These are phyloP conservation scores for Populus euphratica DNA, from an alignment of 345 rosid genomes.

Conservation along the genomic window DNA sequence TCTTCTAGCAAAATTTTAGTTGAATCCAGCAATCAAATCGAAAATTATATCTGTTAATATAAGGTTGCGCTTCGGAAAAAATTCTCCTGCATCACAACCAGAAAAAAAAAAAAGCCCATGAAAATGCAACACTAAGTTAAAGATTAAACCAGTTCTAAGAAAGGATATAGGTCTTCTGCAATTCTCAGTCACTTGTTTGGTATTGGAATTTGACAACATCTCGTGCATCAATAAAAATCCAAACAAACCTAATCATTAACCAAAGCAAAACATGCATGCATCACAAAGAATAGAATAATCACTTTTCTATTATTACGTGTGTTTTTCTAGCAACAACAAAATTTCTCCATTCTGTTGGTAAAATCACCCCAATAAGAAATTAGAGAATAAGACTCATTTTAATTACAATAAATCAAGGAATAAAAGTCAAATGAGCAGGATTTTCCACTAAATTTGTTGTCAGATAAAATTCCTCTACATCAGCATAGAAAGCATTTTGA, in stretches of 20 bases:
- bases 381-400: background rate
- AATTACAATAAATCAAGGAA: background rate
- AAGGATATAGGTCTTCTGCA: background rate
- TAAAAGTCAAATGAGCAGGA: background rate
- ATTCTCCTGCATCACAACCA: too few relatives aligned
- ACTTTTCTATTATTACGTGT: background rate
- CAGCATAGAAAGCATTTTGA: background rate
- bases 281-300: background rate
- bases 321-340: background rate
- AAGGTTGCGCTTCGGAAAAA: too few relatives aligned
- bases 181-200: background rate
- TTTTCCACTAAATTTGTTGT: background rate
- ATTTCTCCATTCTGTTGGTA: background rate
- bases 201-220: background rate
- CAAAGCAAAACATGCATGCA: background rate
- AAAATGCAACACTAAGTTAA: background rate
- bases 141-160: background rate
- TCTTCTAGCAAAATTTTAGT: too few relatives aligned
- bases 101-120: background rate
- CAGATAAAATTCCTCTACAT: background rate
- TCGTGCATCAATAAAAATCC: background rate
- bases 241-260: background rate
- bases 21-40: too few relatives aligned
- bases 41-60: too few relatives aligned
- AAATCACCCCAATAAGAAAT: background rate